Base-by-base conservation (phyloP, 805 yeast species). In the Suhomyces pyralidae region DNA sequence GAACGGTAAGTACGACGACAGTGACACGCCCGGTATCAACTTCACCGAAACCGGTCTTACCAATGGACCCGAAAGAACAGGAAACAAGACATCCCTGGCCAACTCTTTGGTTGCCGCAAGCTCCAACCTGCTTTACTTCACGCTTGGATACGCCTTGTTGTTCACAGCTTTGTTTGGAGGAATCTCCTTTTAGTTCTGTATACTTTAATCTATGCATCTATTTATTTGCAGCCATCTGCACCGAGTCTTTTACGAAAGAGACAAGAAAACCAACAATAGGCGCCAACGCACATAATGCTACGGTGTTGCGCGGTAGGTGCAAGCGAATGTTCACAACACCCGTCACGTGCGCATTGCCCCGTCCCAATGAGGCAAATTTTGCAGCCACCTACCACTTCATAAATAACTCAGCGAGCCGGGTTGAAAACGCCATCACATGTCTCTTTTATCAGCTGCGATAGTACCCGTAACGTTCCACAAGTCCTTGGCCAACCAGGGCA, bases 1-100 rank as follows among this genome's bases (percentile, higher is more conserved):
- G 70, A 59, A 65, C 44, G 70, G 70, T 7, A 15, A 30, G 15
- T 9, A 45, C 14, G 52, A 54, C 46, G 25, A 32, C 19, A 40
- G 40, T 3, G 53, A 50, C 19, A 53, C 48, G 6, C 58, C 65
- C 1, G 62, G 59, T 56, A 64, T 74, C 49, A 72, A 74, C 58
- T 77, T 72, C 61, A 77, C 80, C 20, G 61, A 64, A 1, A 61
- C 65, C 19, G 81, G 81, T 28, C 58, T 71, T 46, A 72, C 77
- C 20, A 60, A 61, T 26, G 70, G 58, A 2, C 54, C 50, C 3
- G 64, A 66, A 25, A 62, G 58, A 10, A 61, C 61, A 14, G 67
- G 61, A 25, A 58, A 55, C 46, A 63, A 58, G 19, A 59, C 62
- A 9, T 52, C 58, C 38, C 59, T 60, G 44, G 60, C 62, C 20